These are phyloP conservation scores for Tulasnella sp. DNA, from an alignment of 768 basidiomycete genomes.

Conservation along the genomic window DNA sequence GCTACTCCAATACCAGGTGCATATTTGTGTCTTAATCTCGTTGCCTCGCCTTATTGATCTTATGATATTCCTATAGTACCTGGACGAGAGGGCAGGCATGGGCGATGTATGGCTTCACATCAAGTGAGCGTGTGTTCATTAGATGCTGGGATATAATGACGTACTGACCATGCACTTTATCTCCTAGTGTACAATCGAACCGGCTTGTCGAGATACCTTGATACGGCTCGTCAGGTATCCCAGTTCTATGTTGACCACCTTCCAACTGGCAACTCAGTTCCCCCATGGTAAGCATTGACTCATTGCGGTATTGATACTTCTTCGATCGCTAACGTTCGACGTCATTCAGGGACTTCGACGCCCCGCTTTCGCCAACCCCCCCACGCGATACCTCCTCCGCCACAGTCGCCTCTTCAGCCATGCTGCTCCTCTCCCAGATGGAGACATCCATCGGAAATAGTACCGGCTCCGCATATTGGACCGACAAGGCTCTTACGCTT, in stretches of 20 bases:
- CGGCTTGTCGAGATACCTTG: conserved; percentile 38
- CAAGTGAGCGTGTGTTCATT: conserved; percentile 34
- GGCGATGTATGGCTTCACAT: conserved; percentile 59
- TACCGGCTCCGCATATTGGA: conserved; percentile 32
- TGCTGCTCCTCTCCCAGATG: conserved; percentile 43
- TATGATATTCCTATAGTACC: conserved; percentile 34
- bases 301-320: not conserved
- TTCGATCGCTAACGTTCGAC: not conserved
- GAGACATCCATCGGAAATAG: conserved; percentile 28
- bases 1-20: conserved; percentile 37
- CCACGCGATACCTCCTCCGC: conserved; percentile 59
- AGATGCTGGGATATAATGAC: not conserved
- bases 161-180: not conserved
- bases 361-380: conserved; percentile 42
- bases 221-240: conserved; percentile 49
- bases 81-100: conserved; percentile 68
- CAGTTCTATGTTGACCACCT: conserved; percentile 48
- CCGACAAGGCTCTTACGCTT: conserved; percentile 35
- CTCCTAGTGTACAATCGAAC: conserved; percentile 49
- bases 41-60: not conserved
- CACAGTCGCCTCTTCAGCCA: conserved; percentile 46
- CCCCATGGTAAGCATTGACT: conserved; percentile 44
- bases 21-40: not conserved
- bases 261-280: conserved; percentile 43
- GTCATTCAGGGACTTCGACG: conserved; percentile 55